Percentiles rank a stretch among this genome's conserved stretches.
Conservation (phyloP, 345 rosid species). For the Syzygium aqueum region DNA sequence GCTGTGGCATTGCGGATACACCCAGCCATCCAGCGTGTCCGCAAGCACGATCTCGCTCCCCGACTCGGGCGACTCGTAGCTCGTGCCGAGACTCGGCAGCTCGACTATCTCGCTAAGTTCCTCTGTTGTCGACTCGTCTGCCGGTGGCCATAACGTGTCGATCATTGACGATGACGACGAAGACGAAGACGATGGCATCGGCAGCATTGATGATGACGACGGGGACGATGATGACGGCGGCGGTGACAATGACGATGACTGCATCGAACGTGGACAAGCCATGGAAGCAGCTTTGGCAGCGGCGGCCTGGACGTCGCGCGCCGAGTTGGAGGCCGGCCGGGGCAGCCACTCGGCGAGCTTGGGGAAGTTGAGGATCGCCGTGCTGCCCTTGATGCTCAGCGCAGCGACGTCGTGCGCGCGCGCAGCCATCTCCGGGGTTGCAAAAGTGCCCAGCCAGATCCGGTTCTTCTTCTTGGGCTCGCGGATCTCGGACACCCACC, state of each 20-base stretch:
- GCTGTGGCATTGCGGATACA: background rate
- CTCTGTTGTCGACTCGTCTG: background rate
- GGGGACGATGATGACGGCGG: background rate
- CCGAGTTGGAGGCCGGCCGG: slow-evolving; percentile 31
- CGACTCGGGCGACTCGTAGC: background rate
- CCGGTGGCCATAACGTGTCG: background rate
- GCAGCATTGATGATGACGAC: background rate
- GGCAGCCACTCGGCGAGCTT: slow-evolving; percentile 33
- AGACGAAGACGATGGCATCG: background rate
- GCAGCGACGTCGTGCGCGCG: slow-evolving; percentile 65
- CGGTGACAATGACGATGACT: background rate
- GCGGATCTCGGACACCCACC: slow-evolving; percentile 64
- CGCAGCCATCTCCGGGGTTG: slow-evolving; percentile 61
- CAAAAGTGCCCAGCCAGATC: slow-evolving; percentile 60
- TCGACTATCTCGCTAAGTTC: slow-evolving; percentile 30
- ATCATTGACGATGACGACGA: background rate
- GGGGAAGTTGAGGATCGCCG: slow-evolving; percentile 52
- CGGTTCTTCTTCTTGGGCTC: slow-evolving; percentile 59
- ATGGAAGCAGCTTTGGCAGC: slow-evolving; percentile 49
- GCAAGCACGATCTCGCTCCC: background rate
- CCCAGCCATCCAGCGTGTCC: slow-evolving; percentile 1
- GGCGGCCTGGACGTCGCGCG: slow-evolving; percentile 44
- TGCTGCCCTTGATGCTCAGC: slow-evolving; percentile 34
- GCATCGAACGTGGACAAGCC: background rate
- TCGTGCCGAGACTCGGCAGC: slow-evolving; percentile 26